These are phyloP conservation scores for Solanum pinnatisectum DNA, from an alignment of 257 asterid species.

Conservation along the genomic window DNA sequence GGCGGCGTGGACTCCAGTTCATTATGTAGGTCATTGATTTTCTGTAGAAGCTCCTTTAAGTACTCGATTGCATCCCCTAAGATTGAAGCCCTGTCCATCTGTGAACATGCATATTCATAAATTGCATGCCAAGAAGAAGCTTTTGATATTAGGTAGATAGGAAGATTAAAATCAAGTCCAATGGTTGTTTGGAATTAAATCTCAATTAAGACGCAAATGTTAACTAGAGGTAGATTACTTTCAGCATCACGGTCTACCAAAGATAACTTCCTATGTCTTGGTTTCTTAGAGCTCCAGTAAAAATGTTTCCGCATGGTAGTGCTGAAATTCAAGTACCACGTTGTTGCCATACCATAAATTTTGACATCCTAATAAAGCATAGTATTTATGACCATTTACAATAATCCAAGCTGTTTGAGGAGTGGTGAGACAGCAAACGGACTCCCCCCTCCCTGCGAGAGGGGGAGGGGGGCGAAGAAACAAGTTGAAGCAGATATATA, in stretches of 20 bases:
- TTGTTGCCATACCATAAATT: not conserved
- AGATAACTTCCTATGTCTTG: not conserved
- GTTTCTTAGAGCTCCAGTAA: not conserved
- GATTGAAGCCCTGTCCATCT: conserved; percentile 96
- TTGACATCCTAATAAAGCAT: not conserved
- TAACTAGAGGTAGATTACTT: not conserved
- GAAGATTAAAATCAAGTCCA: not conserved
- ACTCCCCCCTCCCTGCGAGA: not conserved
- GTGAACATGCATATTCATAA: not conserved
- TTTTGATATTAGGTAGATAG: not conserved
- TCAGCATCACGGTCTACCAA: not conserved
- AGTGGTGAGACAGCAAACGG: not conserved
- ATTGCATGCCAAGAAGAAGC: not conserved
- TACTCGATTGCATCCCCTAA: conserved; percentile 90
- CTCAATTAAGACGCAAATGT: not conserved
- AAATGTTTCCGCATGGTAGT: not conserved
- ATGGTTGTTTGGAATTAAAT: not conserved
- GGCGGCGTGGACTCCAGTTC: conserved; percentile 66
- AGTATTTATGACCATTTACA: not conserved
- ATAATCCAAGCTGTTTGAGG: not conserved
- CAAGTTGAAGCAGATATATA: not conserved
- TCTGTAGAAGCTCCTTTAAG: conserved; percentile 73
- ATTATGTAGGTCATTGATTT: conserved; percentile 72
- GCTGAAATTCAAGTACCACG: not conserved
- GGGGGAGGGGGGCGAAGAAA: not conserved